Percentiles rank a stretch among this genome's conserved stretches.
These are phyloP conservation scores for Elongisporangium senticosum DNA, from an alignment of 352 stramenopile species.

Conservation along the genomic window DNA sequence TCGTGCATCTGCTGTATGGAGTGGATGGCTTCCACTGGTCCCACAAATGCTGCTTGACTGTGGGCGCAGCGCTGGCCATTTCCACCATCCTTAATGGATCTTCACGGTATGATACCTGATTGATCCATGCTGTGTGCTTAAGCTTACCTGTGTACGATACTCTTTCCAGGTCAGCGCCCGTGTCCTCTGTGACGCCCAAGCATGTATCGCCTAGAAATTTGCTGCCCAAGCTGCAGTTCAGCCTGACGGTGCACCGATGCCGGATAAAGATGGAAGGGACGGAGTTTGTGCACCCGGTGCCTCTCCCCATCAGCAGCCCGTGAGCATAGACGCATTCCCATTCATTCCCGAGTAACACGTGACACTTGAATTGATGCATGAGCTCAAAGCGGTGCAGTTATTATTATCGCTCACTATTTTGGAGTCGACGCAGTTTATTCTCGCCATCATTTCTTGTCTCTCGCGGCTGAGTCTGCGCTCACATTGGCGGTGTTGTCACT, in stretches of 20 bases:
- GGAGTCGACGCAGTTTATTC: not conserved
- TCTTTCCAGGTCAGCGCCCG: constrained; percentile 15
- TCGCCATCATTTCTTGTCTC: not conserved
- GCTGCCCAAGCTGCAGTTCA: constrained; percentile 74
- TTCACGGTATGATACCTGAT: constrained; percentile 9
- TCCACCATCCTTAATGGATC: constrained; percentile 77
- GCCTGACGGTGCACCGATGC: constrained; percentile 72
- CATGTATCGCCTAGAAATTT: constrained; percentile 43
- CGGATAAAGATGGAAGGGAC: constrained; percentile 75
- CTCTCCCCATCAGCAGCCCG: not conserved
- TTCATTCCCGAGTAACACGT: not conserved
- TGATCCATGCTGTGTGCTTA: constrained; percentile 1
- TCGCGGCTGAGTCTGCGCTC: not conserved
- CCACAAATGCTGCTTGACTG: constrained; percentile 81
- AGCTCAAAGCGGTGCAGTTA: not conserved
- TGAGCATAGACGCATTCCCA: not conserved
- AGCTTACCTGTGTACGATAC: constrained; percentile 3
- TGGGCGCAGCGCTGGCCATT: constrained; percentile 73
- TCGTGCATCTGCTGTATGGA: constrained; percentile 77
- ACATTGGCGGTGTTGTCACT: not conserved
- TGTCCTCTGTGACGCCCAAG: constrained; percentile 31
- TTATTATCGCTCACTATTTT: not conserved
- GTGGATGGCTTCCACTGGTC: constrained; percentile 84
- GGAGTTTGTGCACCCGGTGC: constrained; percentile 51
- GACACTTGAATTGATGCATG: not conserved